phyloP scores from a whole-genome alignment of 306 rosid species.

The Psophocarpus tetragonolobus region DNA sequence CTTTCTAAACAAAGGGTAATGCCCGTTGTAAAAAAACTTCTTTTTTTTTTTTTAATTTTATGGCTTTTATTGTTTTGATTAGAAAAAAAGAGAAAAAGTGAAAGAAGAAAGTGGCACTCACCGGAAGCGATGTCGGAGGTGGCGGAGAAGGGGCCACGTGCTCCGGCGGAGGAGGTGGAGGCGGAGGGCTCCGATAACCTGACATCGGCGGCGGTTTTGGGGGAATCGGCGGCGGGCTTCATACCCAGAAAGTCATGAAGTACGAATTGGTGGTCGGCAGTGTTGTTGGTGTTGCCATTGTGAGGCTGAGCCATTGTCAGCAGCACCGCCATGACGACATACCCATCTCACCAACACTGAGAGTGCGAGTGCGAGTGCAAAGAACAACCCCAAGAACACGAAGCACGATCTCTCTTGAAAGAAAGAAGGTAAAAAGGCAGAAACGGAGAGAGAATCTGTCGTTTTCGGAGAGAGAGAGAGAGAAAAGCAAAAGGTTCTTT shows the following conservation, averaged over 20 bases:
- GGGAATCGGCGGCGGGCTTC: conserved; percentile 51
- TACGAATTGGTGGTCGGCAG: conserved; percentile 37
- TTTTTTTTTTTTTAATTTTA: not conserved
- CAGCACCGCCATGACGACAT: conserved; percentile 44
- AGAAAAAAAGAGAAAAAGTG: not conserved
- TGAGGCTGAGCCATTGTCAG: conserved; percentile 63
- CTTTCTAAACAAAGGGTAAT: not conserved
- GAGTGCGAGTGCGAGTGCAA: not conserved
- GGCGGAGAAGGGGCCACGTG: conserved; percentile 72
- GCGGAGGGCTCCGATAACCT: conserved; percentile 51
- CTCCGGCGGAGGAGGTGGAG: conserved; percentile 62
- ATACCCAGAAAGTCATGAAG: conserved; percentile 89
- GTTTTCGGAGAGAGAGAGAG: not conserved
- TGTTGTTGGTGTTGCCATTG: conserved; percentile 40
- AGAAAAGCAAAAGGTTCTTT: conserved; percentile 35
- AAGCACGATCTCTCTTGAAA: conserved; percentile 19
- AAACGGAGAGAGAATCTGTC: conserved; percentile 4
- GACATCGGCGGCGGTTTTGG: conserved; percentile 52
- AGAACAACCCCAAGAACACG: not conserved
- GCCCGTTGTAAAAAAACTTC: not conserved
- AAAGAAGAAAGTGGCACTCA: conserved; percentile 22
- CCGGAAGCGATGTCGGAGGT: conserved; percentile 88
- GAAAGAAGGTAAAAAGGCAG: not conserved
- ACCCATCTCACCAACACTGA: conserved; percentile 32
- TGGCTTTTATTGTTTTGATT: not conserved